Base-by-base conservation (phyloP, 176 grass and related monocot genomes). In the sorghum (Sorghum bicolor) region DNA sequence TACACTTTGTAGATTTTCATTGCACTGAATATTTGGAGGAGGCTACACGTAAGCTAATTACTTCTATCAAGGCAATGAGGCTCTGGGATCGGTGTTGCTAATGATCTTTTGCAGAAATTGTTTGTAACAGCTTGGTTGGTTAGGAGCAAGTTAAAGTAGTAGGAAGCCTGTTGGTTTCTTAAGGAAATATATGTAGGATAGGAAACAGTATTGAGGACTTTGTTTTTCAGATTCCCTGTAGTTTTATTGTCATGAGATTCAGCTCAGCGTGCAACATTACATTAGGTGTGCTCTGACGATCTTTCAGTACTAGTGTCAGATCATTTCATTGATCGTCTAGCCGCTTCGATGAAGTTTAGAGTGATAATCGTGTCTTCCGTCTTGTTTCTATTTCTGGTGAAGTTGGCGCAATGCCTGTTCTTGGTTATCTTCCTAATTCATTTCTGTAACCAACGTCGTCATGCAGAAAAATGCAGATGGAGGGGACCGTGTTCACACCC, bases 401-500 rank as follows among this genome's bases (percentile, higher is more conserved):
- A n/a, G n/a, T 48, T 48, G 43, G 13, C 13, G 13, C 43, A 45
- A 22, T 13, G 15, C 31, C 17, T 31, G 52, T 55, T 76, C 31
- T 20, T 52, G 12, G 33, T 5, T 58, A 34, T 37, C 19, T 76
- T 24, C 48, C 63, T 65, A 16, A 65, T 31, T 57, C 28, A 7
- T 31, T 34, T 75, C 41, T 11, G 22, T 24, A 30, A 17, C 58
- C 31, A 22, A 53, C 47, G 5, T 45, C 41, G 9, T 45, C 44
- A 47, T 16, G 44, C 22, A 43, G 22, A 25, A 30, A 6, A 41
- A 22, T 37, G 14, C 41, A 77, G 61, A 97, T 97, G 91, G 87
- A 70, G 60, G 94, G 91, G 41, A 94, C 94, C 5, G 82, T 97
- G 67, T 94, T 97, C 76, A 84, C 89, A 17, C 91, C 94, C 40